Base-by-base conservation (phyloP, 2,329 filamentous ascomycete species). In the Aureobasidium subglaciale region DNA sequence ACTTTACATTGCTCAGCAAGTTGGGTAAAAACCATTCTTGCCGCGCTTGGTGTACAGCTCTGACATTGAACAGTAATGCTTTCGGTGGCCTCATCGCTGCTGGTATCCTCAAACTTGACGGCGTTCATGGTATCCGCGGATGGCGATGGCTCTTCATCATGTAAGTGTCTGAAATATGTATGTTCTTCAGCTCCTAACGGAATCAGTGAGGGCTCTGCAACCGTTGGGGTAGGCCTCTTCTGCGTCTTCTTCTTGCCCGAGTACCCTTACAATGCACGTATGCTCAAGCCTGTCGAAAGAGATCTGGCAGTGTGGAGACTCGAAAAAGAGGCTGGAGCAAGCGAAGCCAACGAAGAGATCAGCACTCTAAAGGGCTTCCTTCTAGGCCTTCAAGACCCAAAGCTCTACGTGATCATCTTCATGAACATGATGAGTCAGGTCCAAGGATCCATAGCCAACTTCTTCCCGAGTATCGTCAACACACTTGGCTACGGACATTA, bases 371-470 rank as follows among this genome's bases (percentile, higher is more conserved):
- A 42, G 25, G 77, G 78, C 20, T 65, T 79, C 59, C 78, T 78
- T 58, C 67, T 78, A n/a, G 78, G 77, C 15, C 71, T 80, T 59
- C 68, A 66, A 0, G 78, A 80, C 58, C 67, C 73, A n/a, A 78
- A 78, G 60, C 76, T 74, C 3, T 78, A 75, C 61, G 64, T 74
- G 61, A 72, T 77, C 13, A 73, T 74, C 9, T 58, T 77, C 29
- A 72, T 72, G 6, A 78, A 77, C 63, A 42, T 42, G 40, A 42
- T 42, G 40, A 24, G 18, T 24, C 72, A 77, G 67, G 67, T 70
- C 57, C 75, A 77, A 55, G 70, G 71, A 3, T 77, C 76, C 1
- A 78, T 80, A 63, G 77, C 80, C 53, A 79, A 80, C 65, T 83
- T 80, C 70, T 80, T 80, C 65, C 78, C 78, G 0, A 75, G 77